Evolutionary conservation across 164 flowering plant genomes (phyloP).

Genomic region (Annona squamosa): DNA sequence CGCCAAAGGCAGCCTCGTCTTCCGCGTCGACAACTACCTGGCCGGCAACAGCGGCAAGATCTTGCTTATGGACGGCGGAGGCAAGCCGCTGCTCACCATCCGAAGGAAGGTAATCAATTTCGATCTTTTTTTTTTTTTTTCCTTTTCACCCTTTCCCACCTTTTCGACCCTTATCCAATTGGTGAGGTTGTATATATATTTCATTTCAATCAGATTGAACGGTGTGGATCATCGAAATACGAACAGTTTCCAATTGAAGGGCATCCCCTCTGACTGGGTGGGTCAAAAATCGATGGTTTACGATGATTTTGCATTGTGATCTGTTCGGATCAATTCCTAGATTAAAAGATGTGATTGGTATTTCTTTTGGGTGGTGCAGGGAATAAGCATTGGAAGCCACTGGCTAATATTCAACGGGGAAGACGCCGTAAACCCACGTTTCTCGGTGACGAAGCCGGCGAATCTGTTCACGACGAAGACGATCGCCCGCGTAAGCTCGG

Average conservation of each 20-base stretch:
- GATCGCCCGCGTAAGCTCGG: conserved; percentile 33
- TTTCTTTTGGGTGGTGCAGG: conserved; percentile 27
- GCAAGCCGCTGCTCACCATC: conserved; percentile 64
- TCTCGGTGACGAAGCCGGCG: conserved; percentile 36
- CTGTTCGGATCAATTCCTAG: too few relatives aligned
- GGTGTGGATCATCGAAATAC: background rate
- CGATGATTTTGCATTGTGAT: background rate
- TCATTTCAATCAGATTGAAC: background rate
- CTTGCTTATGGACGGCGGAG: conserved; percentile 73
- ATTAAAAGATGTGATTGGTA: background rate
- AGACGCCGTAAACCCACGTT: conserved; percentile 29
- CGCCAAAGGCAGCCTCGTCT: conserved; percentile 52
- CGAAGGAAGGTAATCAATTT: conserved; percentile 65
- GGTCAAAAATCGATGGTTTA: background rate
- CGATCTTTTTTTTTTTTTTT: background rate
- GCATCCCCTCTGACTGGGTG: too few relatives aligned
- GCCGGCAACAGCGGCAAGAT: conserved; percentile 39
- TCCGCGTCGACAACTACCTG: conserved; percentile 68
- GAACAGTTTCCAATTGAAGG: background rate
- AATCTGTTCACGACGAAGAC: conserved; percentile 33
- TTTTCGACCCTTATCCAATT: too few relatives aligned
- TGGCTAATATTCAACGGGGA: conserved; percentile 71
- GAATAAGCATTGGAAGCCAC: conserved; percentile 45
- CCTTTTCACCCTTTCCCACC: too few relatives aligned
- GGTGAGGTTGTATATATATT: background rate